Conservation (phyloP, 257 asterid species). For the Salvia rosmarinus region DNA sequence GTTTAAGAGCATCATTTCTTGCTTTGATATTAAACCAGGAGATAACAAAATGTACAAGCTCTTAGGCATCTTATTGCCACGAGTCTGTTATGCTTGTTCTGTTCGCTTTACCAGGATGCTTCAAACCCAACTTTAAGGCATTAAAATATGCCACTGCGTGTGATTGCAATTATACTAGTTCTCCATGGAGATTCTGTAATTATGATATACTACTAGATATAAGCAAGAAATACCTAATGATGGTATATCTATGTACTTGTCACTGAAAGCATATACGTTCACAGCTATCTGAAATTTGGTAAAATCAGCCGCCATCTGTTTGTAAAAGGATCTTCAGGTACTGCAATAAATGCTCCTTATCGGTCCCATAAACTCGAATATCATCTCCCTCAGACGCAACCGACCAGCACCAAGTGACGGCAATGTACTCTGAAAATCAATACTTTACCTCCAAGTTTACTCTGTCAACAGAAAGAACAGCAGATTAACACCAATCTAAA, state of each 20-base stretch:
- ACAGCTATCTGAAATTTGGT: slow-evolving; percentile 88
- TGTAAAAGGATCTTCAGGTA: slow-evolving; percentile 90
- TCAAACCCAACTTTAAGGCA: background rate
- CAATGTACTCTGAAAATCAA: slow-evolving; percentile 81
- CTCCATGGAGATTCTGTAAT: no score
- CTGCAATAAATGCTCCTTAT: slow-evolving; percentile 69
- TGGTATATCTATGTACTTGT: slow-evolving; percentile 82
- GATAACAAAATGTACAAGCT: slow-evolving; percentile 9
- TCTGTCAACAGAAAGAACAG: slow-evolving; percentile 53
- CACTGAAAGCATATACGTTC: slow-evolving; percentile 88
- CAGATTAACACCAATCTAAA: slow-evolving; percentile 29
- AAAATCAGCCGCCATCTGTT: slow-evolving; percentile 98
- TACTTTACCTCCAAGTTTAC: slow-evolving; percentile 88
- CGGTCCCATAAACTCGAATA: slow-evolving; percentile 77
- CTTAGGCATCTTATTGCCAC: background rate
- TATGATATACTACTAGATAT: no score
- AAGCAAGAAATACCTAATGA: slow-evolving; percentile 63
- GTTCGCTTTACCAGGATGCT: background rate
- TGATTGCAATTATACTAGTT: background rate
- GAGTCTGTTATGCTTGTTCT: no score
- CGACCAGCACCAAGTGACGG: slow-evolving; percentile 92
- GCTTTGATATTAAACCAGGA: background rate
- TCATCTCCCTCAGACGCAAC: slow-evolving; percentile 83
- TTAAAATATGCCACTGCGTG: background rate
- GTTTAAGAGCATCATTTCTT: background rate